Evolutionary conservation across 176 grass and related monocot species (phyloP), one percentile per base, ranked within the genome.

Genomic region (Coix lacrymajobi): DNA sequence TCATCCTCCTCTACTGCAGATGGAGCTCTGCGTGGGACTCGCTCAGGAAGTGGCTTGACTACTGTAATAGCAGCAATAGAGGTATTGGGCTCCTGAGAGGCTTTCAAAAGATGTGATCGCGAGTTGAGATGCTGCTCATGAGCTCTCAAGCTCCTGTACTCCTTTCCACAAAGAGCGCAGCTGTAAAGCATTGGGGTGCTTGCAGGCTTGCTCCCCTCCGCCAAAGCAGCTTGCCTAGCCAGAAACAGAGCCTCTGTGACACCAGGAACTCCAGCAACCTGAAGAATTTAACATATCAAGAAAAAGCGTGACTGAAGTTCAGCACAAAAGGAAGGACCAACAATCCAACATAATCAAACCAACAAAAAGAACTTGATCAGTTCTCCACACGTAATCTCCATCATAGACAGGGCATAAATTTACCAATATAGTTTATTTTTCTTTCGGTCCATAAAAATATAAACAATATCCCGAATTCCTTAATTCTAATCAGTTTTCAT

Each of bases 221-320:
- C 87, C 85, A 94, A 78, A 65, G 87, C 85, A 65, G 83, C 83
- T 80, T 94, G 96, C n/a, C 96, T 88, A 64, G 96, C 91, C 45
- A 90, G 64, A 85, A 94, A 99, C 14, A 96, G 80, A 82, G 85
- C 89, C 80, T 99, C 93, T 5, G 93, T 96, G 37, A 96, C 93
- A 13, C 96, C 93, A 80, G 89, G 93, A 36, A 96, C 91, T 87
- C 96, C 91, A 63, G 96, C 93, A 46, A 99, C 93, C 96, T 96
- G 85, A 45, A 66, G 72, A 25, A 82, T 51, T 77, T 32, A 46
- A 46, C 51, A 66, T 41, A 6, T 71, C 38, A 81, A 70, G 39
- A 68, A n/a, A 66, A 80, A 33, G 31, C 48, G 26, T 4, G 2
- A 9, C 15, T 56, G 11, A 56, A 58, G 66, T 56, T 45, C 16